These are phyloP conservation scores for Gossypium ekmanianum DNA, from an alignment of 345 rosid species.

Conservation along the genomic window DNA sequence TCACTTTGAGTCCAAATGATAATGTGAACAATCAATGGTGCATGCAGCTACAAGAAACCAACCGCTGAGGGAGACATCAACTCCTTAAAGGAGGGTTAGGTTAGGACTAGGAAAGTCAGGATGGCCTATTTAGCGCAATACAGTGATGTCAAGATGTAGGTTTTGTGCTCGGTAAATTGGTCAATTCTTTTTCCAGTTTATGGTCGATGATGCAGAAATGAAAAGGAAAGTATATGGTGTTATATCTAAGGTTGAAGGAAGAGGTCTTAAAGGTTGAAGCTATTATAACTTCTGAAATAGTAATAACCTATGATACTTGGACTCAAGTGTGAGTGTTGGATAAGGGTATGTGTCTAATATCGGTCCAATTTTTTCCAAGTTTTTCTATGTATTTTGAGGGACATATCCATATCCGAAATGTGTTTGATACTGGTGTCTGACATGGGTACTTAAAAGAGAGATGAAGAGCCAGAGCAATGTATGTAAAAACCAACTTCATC, in stretches of 20 bases:
- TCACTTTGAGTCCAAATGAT: background rate
- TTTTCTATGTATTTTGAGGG: background rate
- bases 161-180: background rate
- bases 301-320: background rate
- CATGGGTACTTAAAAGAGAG: background rate
- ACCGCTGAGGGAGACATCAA: background rate
- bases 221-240: background rate
- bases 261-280: background rate
- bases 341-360: background rate
- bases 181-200: background rate
- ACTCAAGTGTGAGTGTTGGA: background rate
- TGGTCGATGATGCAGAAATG: too few relatives aligned
- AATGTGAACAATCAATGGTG: too few relatives aligned
- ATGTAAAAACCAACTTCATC: background rate
- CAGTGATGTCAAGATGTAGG: background rate
- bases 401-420: background rate
- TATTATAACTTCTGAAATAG: background rate
- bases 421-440: background rate
- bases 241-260: background rate
- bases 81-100: background rate
- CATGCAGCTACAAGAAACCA: too few relatives aligned
- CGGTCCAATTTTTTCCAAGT: background rate
- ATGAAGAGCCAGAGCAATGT: background rate
- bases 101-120: background rate
- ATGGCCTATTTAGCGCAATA: background rate